These are phyloP conservation scores for Lophiostoma macrostomum DNA, from an alignment of 495 filamentous ascomycete genomes.

Conservation along the genomic window DNA sequence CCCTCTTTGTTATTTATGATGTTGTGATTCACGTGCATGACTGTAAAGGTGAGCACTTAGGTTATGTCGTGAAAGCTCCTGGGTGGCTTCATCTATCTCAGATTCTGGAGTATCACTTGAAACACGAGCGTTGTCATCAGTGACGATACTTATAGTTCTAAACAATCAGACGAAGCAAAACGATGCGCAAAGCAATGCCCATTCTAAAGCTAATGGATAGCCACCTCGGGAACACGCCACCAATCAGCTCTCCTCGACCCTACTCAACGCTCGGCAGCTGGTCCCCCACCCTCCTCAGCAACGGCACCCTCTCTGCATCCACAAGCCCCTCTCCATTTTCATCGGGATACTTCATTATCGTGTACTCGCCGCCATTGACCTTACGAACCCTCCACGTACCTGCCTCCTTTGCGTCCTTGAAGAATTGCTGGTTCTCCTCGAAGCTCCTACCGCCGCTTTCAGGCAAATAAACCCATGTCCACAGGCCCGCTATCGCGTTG, in stretches of 20 bases:
- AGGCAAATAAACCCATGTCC: constrained; percentile 51
- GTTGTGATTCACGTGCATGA: too few species aligned
- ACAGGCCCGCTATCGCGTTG: constrained; percentile 52
- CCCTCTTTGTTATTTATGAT: too few species aligned
- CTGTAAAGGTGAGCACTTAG: too few species aligned
- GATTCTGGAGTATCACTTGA: too few species aligned
- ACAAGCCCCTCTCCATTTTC: constrained; percentile 36
- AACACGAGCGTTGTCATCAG: too few species aligned
- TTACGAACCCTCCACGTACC: constrained; percentile 50
- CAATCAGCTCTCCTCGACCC: background rate
- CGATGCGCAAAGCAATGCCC: too few species aligned
- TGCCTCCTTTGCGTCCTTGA: constrained; percentile 46
- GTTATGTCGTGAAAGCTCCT: too few species aligned
- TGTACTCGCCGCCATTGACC: constrained; percentile 48
- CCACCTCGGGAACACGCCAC: background rate
- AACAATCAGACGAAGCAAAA: too few species aligned
- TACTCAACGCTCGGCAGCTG: constrained; percentile 30
- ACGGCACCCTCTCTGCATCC: constrained; percentile 43
- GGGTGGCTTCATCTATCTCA: too few species aligned
- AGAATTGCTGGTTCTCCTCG: constrained; percentile 57
- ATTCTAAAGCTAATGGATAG: background rate
- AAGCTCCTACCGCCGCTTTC: constrained; percentile 55
- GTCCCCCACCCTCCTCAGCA: constrained; percentile 41
- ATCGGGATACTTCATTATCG: constrained; percentile 42
- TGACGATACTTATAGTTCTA: too few species aligned